Percentiles rank a stretch among this genome's conserved stretches.
Conservation (phyloP, 345 rosid species). For the Carallia pectinifolia region DNA sequence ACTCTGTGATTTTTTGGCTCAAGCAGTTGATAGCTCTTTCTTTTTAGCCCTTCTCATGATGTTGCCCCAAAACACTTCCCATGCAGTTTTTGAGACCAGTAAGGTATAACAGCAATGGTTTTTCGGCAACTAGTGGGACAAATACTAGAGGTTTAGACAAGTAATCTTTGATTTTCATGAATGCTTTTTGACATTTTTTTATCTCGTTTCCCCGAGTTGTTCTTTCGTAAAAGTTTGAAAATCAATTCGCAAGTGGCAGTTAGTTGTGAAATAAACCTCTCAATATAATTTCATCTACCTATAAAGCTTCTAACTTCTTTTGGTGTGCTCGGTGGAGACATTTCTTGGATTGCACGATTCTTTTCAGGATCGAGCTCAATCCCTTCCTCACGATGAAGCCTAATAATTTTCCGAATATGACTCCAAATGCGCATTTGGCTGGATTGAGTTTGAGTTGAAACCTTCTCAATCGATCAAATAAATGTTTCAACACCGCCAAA, state of each 20-base stretch:
- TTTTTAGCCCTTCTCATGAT: background rate
- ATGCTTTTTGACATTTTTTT: background rate
- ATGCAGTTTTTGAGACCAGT: background rate
- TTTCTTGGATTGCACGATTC: background rate
- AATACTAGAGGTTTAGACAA: background rate
- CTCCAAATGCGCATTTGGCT: background rate
- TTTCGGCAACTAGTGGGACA: background rate
- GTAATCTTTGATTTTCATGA: constrained; percentile 3
- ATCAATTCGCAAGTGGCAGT: background rate
- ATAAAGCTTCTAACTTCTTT: background rate
- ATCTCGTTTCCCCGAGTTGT: background rate
- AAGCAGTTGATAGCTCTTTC: constrained; percentile 2
- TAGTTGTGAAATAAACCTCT: background rate
- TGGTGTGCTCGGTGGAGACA: background rate
- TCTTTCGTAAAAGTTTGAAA: background rate
- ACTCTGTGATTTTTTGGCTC: constrained; percentile 1
- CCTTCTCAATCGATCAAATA: background rate
- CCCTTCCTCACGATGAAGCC: background rate
- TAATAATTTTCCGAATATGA: background rate
- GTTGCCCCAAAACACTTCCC: background rate
- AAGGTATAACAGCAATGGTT: background rate
- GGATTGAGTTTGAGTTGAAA: background rate
- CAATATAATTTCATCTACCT: constrained; percentile 5
- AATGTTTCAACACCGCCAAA: background rate
- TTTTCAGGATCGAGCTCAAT: background rate